Evolutionary conservation across 768 basidiomycete genomes (phyloP).

Genomic region (Daedaleopsis nitida): DNA sequence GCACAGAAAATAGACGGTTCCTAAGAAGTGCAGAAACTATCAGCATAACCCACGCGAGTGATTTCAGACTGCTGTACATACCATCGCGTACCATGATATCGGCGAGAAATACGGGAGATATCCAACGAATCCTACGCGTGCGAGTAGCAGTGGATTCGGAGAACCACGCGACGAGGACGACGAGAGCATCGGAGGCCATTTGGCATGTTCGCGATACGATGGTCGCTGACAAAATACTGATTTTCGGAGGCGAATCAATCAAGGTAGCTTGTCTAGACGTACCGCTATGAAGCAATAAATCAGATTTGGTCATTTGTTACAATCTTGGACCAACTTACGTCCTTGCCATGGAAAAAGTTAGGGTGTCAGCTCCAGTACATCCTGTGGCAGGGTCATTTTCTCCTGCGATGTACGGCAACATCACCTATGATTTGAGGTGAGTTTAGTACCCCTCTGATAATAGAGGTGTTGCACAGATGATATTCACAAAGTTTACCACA

Average conservation of each 20-base stretch:
- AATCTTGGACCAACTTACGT: background rate
- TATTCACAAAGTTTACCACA: background rate
- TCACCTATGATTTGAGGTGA: background rate
- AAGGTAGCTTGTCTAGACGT: too few relatives aligned
- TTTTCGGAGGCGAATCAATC: background rate
- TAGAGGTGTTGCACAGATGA: too few relatives aligned
- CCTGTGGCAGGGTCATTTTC: too few relatives aligned
- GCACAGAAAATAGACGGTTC: background rate
- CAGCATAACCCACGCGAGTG: background rate
- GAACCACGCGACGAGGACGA: background rate
- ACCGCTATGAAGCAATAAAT: background rate
- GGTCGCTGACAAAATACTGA: background rate
- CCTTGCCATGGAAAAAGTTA: too few relatives aligned
- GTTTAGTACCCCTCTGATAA: too few relatives aligned
- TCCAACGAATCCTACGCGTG: too few relatives aligned
- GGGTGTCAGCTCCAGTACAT: too few relatives aligned
- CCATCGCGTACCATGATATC: background rate
- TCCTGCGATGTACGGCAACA: too few relatives aligned
- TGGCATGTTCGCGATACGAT: background rate
- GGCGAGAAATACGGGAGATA: background rate
- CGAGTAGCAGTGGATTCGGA: too few relatives aligned
- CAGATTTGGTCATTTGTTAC: too few relatives aligned
- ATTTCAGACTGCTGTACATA: background rate
- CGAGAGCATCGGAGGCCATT: background rate
- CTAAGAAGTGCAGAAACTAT: background rate